Conservation (phyloP, 1,284 basidiomycete genomes). For the Ustilago lituana region DNA sequence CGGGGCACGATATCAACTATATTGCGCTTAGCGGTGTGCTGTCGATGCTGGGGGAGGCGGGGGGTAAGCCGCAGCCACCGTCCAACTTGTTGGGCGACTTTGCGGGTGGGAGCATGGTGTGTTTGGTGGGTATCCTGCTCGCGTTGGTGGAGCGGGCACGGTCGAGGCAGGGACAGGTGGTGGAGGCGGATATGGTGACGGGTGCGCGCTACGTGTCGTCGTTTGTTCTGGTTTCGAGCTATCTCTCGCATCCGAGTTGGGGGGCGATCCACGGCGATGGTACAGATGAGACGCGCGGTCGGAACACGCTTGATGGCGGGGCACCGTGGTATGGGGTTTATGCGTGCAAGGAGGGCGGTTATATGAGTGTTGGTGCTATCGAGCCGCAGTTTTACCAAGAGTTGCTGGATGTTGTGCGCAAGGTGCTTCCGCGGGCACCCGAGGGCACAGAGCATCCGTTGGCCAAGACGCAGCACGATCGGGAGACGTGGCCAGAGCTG, state of each 20-base stretch:
- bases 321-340: constrained; percentile 83
- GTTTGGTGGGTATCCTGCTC: constrained; percentile 78
- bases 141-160: constrained; percentile 76
- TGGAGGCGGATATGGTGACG: constrained; percentile 83
- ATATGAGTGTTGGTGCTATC: constrained; percentile 74
- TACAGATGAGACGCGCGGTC: constrained; percentile 49
- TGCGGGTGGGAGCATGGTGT: constrained; percentile 81
- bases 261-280: constrained; percentile 71
- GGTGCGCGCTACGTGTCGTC: constrained; percentile 80
- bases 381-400: constrained; percentile 48
- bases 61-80: constrained; percentile 77
- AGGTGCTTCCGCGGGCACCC: constrained; percentile 33
- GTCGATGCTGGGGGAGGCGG: constrained; percentile 68
- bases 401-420: constrained; percentile 48
- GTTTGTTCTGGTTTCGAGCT: constrained; percentile 73
- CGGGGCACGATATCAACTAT: constrained; percentile 82
- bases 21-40: constrained; percentile 82
- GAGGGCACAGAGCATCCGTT: constrained; percentile 68
- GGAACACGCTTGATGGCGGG: constrained; percentile 78
- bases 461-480: constrained; percentile 71
- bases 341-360: constrained; percentile 76
- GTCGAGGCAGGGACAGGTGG: constrained; percentile 77
- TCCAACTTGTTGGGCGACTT: constrained; percentile 82
- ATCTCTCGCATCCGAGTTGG: constrained; percentile 67
- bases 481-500: constrained; percentile 74